Evolutionary conservation across 805 yeast genomes (phyloP).

Genomic region (Saturnispora halmiae): DNA sequence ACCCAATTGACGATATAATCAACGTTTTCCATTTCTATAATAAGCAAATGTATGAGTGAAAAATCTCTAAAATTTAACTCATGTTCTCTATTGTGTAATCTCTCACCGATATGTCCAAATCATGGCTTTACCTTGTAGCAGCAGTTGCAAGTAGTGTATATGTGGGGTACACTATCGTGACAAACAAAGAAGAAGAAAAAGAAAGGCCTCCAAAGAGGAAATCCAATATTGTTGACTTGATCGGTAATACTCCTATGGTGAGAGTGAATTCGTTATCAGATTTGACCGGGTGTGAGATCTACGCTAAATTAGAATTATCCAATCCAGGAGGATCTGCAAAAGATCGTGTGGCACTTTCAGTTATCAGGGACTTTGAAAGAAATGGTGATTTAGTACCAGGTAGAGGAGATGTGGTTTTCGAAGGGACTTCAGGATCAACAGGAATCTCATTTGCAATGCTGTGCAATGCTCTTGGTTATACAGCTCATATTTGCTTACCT

Average conservation of each 20-base stretch:
- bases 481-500: slow-evolving; percentile 88
- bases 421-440: slow-evolving; percentile 95
- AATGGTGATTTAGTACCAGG: slow-evolving; percentile 49
- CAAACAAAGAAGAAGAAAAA: neutral
- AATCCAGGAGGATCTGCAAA: slow-evolving; percentile 97
- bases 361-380: slow-evolving; percentile 60
- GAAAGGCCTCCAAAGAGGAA: slow-evolving; percentile 14
- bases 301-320: slow-evolving; percentile 74
- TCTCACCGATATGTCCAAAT: slow-evolving; percentile 11
- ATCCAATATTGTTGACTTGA: slow-evolving; percentile 39
- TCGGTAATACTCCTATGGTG: slow-evolving; percentile 87
- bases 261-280: slow-evolving; percentile 60
- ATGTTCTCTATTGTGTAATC: too few species aligned
- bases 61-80: too few species aligned
- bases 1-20: neutral
- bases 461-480: slow-evolving; percentile 83
- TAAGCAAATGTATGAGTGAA: too few species aligned
- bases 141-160: slow-evolving; percentile 10
- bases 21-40: neutral
- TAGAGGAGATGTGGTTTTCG: slow-evolving; percentile 69
- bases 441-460: slow-evolving; percentile 90
- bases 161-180: slow-evolving; percentile 3
- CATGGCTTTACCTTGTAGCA: slow-evolving; percentile 2
- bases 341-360: slow-evolving; percentile 85
- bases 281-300: slow-evolving; percentile 71